phyloP scores from a whole-genome alignment of 2,329 filamentous ascomycete genomes.

The Ascomycota sp. region DNA sequence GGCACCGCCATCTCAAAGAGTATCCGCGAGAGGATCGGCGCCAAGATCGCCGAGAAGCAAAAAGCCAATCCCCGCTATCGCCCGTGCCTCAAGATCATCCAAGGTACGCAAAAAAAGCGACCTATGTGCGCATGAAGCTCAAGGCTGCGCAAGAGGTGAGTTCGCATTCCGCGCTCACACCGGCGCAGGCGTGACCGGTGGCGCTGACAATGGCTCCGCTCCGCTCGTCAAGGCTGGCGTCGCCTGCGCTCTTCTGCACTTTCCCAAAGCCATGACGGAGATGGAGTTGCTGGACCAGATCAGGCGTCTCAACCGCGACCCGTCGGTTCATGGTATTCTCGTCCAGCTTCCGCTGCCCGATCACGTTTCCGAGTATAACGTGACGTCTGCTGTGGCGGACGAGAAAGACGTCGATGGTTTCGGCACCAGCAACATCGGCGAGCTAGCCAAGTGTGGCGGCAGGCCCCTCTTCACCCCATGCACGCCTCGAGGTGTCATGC shows the following conservation, averaged over 20 bases:
- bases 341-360: constrained; percentile 82
- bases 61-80: constrained; percentile 68
- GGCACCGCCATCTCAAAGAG: constrained; percentile 85
- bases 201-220: too few species aligned
- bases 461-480: constrained; percentile 79
- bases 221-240: constrained; percentile 56
- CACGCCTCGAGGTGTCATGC: constrained; percentile 95
- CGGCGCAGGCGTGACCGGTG: too few species aligned
- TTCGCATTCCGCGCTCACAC: too few species aligned
- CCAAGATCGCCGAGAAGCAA: constrained; percentile 66
- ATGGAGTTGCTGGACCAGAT: constrained; percentile 72
- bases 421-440: constrained; percentile 81
- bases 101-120: constrained; percentile 53
- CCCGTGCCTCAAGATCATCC: constrained; percentile 83
- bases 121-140: constrained; percentile 99
- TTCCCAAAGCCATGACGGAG: constrained; percentile 63
- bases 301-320: constrained; percentile 65
- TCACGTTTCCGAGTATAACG: constrained; percentile 71
- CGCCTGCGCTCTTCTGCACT: constrained; percentile 66
- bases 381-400: constrained; percentile 78
- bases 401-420: constrained; percentile 98
- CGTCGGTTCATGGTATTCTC: constrained; percentile 72
- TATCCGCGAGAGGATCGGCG: constrained; percentile 65
- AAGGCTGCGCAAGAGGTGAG: constrained; percentile 81
- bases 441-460: constrained; percentile 88